phyloP scores from a whole-genome alignment of 2,329 filamentous ascomycete genomes.

The Phyllosticta citriasiana region DNA sequence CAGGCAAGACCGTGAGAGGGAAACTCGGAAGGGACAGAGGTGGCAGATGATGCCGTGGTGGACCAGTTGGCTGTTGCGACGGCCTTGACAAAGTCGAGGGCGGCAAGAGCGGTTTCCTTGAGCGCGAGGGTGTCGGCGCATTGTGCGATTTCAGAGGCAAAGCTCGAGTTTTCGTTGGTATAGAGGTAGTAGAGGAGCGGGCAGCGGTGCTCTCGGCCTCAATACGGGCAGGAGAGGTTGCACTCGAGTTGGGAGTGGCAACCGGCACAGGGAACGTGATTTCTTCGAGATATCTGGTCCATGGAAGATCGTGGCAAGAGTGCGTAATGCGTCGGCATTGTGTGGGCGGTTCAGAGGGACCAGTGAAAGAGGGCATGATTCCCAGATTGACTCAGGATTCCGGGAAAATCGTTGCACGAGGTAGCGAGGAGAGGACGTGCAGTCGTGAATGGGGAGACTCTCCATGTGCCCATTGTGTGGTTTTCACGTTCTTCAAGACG shows the following conservation, averaged over 20 bases:
- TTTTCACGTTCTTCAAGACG: constrained; percentile 38
- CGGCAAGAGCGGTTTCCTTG: constrained; percentile 46
- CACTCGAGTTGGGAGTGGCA: background rate
- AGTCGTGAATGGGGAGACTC: constrained; percentile 48
- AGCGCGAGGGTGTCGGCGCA: constrained; percentile 49
- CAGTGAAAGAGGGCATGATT: constrained; percentile 24
- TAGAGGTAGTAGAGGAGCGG: constrained; percentile 47
- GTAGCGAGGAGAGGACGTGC: constrained; percentile 47
- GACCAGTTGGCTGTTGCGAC: constrained; percentile 48
- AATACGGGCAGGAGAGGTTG: constrained; percentile 24
- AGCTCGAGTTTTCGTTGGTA: constrained; percentile 36
- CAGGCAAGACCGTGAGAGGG: constrained; percentile 38
- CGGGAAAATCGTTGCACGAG: constrained; percentile 39
- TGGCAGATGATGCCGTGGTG: constrained; percentile 34
- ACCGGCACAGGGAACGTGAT: constrained; percentile 27
- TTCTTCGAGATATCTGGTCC: constrained; percentile 33
- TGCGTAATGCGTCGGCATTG: constrained; percentile 44
- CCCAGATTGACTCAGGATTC: constrained; percentile 21
- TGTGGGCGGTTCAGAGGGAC: constrained; percentile 40
- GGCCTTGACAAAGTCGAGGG: constrained; percentile 42
- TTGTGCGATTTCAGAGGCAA: constrained; percentile 43
- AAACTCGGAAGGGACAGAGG: constrained; percentile 31
- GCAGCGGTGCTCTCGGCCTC: constrained; percentile 42
- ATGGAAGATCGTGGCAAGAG: constrained; percentile 46
- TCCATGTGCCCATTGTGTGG: constrained; percentile 43